Percentiles rank a stretch among this genome's conserved stretches.
phyloP scores from a whole-genome alignment of 768 basidiomycete genomes.

The Rhodosporidiobolus odoratus region DNA sequence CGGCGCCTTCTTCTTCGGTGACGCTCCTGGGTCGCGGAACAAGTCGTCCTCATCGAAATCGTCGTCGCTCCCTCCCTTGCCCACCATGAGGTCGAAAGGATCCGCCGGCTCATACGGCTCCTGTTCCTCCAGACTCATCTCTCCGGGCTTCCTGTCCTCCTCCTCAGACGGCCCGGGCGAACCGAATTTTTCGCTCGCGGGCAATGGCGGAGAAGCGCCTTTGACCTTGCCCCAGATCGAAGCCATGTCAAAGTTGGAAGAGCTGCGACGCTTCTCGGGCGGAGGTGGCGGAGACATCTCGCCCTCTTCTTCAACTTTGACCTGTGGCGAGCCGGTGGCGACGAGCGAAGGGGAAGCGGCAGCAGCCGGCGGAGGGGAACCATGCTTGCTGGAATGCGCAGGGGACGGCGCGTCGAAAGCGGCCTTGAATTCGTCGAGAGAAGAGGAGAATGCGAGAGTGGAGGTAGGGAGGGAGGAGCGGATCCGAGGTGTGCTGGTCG shows the following conservation, averaged over 20 bases:
- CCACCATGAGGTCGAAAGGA: not conserved
- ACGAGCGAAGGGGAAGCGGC: not conserved
- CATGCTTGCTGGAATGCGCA: not conserved
- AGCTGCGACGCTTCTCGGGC: slow-evolving; percentile 11
- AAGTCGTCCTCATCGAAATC: slow-evolving; percentile 79
- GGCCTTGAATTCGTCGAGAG: not conserved
- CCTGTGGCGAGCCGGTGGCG: not conserved
- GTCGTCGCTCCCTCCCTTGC: slow-evolving; percentile 54
- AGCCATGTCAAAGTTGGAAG: slow-evolving; percentile 38
- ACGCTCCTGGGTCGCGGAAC: slow-evolving; percentile 46
- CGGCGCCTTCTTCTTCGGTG: slow-evolving; percentile 10
- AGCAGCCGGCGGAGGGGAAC: slow-evolving; percentile 7
- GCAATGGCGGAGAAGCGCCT: slow-evolving; percentile 26
- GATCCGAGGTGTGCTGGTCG: not conserved
- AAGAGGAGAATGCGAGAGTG: not conserved
- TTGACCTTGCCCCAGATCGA: slow-evolving; percentile 40
- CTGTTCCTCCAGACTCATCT: not conserved
- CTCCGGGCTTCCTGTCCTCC: not conserved
- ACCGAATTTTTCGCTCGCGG: not conserved
- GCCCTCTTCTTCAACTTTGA: not conserved
- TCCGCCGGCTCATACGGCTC: slow-evolving; percentile 3
- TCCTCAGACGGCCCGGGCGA: not conserved
- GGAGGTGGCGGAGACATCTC: slow-evolving; percentile 22
- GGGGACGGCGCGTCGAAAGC: not conserved
- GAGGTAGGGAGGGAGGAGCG: slow-evolving; percentile 3